Evolutionary conservation across 441 rosid species (phyloP).

Genomic region (Geranium incanum): DNA sequence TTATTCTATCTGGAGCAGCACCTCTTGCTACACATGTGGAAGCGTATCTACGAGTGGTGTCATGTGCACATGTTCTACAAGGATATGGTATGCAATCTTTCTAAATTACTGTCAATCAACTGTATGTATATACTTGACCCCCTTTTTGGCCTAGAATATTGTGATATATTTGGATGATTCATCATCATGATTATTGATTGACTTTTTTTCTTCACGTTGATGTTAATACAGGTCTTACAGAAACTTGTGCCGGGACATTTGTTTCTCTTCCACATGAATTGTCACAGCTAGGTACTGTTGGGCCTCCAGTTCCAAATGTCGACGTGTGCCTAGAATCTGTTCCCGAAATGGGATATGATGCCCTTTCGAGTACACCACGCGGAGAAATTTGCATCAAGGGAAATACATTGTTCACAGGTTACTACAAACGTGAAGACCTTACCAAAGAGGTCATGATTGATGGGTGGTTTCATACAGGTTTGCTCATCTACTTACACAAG

Average conservation of each 20-base stretch:
- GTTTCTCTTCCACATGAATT: slow-evolving; percentile 78
- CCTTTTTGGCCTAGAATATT: not conserved
- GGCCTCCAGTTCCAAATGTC: slow-evolving; percentile 91
- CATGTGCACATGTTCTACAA: slow-evolving; percentile 88
- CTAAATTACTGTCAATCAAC: too few species aligned
- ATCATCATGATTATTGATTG: not conserved
- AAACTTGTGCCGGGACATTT: slow-evolving; percentile 90
- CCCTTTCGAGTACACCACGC: slow-evolving; percentile 41
- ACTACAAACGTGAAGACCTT: slow-evolving; percentile 87
- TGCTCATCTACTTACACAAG: slow-evolving; percentile 6
- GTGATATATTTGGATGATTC: not conserved
- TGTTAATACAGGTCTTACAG: slow-evolving; percentile 65
- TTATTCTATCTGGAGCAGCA: slow-evolving; percentile 87
- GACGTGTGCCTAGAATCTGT: slow-evolving; percentile 82
- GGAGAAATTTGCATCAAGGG: slow-evolving; percentile 94
- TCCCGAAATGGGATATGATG: slow-evolving; percentile 89
- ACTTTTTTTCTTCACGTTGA: slow-evolving; percentile 6
- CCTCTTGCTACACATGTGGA: slow-evolving; percentile 83
- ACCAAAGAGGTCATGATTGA: slow-evolving; percentile 73
- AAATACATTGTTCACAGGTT: slow-evolving; percentile 63
- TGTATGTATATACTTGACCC: not conserved
- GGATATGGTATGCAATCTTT: slow-evolving; percentile 66
- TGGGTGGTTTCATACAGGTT: slow-evolving; percentile 98
- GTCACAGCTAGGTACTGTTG: slow-evolving; percentile 84
- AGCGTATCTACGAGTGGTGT: slow-evolving; percentile 79